Conservation (phyloP, 2,329 filamentous ascomycete genomes). For the Fusarium sublunatum region DNA sequence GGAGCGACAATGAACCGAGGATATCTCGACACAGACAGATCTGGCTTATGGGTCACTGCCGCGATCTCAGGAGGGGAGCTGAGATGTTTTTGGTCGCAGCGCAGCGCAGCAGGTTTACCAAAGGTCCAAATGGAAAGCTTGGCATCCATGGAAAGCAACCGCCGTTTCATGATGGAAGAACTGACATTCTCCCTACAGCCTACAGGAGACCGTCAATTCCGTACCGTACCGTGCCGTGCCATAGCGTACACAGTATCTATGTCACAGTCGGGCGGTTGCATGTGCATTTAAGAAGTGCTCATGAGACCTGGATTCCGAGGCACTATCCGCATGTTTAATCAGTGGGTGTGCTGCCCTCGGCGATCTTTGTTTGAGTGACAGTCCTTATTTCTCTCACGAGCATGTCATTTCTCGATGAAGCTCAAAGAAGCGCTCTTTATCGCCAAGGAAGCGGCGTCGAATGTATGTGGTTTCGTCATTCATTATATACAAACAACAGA, state of each 20-base stretch:
- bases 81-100: slow-evolving; percentile 17
- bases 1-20: slow-evolving; percentile 27
- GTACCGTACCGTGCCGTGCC: background rate
- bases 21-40: slow-evolving; percentile 9
- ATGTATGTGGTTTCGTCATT: slow-evolving; percentile 32
- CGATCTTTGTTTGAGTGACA: slow-evolving; percentile 22
- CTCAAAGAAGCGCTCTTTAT: slow-evolving; percentile 20
- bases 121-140: slow-evolving; percentile 7
- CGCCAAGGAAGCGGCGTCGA: slow-evolving; percentile 13
- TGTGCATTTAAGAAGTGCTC: slow-evolving; percentile 36
- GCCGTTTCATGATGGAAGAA: slow-evolving; percentile 15
- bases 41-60: slow-evolving; percentile 26
- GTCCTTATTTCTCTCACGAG: slow-evolving; percentile 21
- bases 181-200: background rate
- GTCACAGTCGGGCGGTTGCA: slow-evolving; percentile 35
- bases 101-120: slow-evolving; percentile 11
- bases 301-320: slow-evolving; percentile 40
- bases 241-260: slow-evolving; percentile 8
- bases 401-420: slow-evolving; percentile 12
- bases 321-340: slow-evolving; percentile 25
- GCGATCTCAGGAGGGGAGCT: slow-evolving; percentile 7
- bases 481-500: slow-evolving; percentile 14
- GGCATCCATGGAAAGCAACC: background rate
- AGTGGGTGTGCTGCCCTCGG: slow-evolving; percentile 24
- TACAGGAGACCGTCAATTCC: background rate